phyloP scores from a whole-genome alignment of 345 rosid genomes.

The Syzygium jambos region DNA sequence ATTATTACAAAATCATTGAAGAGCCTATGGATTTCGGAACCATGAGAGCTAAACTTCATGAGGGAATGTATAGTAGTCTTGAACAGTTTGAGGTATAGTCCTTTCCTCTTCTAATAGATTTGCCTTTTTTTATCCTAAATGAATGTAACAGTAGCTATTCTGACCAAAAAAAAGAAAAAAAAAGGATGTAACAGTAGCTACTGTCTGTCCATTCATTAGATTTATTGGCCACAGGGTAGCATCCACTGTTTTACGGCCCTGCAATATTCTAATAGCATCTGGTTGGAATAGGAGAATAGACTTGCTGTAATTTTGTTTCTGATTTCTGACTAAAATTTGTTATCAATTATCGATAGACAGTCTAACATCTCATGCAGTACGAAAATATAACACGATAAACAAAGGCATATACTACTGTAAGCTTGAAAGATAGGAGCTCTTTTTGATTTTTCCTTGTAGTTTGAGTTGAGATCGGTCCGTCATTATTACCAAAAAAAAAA shows the following conservation, averaged over 20 bases:
- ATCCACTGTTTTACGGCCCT: not conserved
- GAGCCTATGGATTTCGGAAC: slow-evolving; percentile 84
- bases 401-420: not conserved
- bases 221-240: not conserved
- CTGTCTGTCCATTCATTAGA: not conserved
- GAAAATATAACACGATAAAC: not conserved
- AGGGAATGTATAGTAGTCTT: slow-evolving; percentile 55
- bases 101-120: not conserved
- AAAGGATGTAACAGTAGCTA: not conserved
- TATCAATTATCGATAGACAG: not conserved
- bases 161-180: too few relatives aligned
- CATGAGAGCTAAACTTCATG: slow-evolving; percentile 81
- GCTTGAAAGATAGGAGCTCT: not conserved
- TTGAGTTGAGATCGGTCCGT: not conserved
- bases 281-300: not conserved
- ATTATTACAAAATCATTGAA: slow-evolving; percentile 44
- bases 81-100: slow-evolving; percentile 53
- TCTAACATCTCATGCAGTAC: not conserved
- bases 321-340: not conserved
- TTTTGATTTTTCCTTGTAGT: not conserved
- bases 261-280: not conserved
- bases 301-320: not conserved
- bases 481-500: not conserved
- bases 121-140: not conserved
- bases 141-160: not conserved